Conservation (phyloP, 1,139 yeast species). For the Sugiyamaella japonica region DNA sequence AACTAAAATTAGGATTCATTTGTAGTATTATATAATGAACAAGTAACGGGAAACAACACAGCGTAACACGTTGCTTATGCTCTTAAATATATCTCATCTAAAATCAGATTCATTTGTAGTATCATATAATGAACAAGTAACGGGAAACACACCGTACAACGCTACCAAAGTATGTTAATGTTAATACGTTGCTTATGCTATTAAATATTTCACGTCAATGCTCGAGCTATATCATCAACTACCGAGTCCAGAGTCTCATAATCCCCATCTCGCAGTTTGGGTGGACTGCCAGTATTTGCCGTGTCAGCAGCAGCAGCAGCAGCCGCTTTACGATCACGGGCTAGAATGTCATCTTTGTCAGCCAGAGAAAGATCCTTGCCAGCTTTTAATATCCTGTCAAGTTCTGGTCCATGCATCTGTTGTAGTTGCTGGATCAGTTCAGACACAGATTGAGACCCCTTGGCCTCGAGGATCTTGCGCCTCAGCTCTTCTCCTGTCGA, state of each 20-base stretch:
- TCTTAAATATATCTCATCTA: constrained; percentile 7
- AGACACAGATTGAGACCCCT: constrained; percentile 70
- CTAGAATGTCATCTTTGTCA: constrained; percentile 26
- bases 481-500: constrained; percentile 69
- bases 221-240: constrained; percentile 27
- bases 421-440: constrained; percentile 66
- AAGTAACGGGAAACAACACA: too few species aligned
- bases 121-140: too few species aligned
- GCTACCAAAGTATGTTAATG: too few species aligned
- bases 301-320: background rate
- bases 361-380: constrained; percentile 20
- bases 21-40: constrained; percentile 10
- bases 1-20: constrained; percentile 21
- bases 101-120: too few species aligned
- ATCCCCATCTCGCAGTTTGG: constrained; percentile 8
- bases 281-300: background rate
- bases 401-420: constrained; percentile 27
- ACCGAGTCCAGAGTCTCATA: constrained; percentile 25
- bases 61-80: background rate
- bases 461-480: constrained; percentile 74
- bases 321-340: background rate
- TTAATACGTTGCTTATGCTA: background rate
- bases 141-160: too few species aligned
- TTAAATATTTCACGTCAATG: constrained; percentile 13
- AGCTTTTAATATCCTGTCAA: constrained; percentile 23